Evolutionary conservation across 2,329 filamentous ascomycete genomes (phyloP), one percentile per base, ranked within the genome.

Genomic region (Pseudomassariella vexata): DNA sequence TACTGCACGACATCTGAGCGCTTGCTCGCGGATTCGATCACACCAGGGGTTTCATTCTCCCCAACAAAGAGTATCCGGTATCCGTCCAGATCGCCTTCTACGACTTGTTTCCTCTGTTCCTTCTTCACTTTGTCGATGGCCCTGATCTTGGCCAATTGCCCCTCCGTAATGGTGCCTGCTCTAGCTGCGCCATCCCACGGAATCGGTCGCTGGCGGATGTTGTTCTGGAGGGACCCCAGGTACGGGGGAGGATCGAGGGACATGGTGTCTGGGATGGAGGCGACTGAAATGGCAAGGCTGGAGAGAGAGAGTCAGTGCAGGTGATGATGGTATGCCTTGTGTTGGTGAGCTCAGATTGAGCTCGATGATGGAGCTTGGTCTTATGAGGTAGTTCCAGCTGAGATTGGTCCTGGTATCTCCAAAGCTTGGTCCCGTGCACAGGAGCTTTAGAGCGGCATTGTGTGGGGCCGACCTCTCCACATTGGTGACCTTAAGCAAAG

Each of bases 131-230:
- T 96, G 62, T 96, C 92, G 49, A 96, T 86, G 40, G 89, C 86
- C 62, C 89, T 89, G 65, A 98, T 95, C 73, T 89, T 90, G 68
- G 84, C 85, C 49, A 95, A 77, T 62, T 98, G 90, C 47, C 85
- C 82, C 48, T 96, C 90, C 37, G 85, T 94, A 63, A 98, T 85
- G 53, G 87, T 92, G 60, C 89, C 87, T 49, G 87, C 87, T 60
- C 92, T 79, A 46, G 94, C 87, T 51, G 90, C 89, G 51, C 90
- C 90, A 63, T 96, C 90, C 92, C 92, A 98, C 37, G 90, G 89
- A 63, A 98, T 95, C 45, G 89, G 89, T 47, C 92, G 79, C 55
- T 86, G 84, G 56, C 92, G 86, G 59, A 96, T 95, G 71, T 96
- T 96, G 76, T 86, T 94, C 69, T 95, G 89, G 48, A 95, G 75